Conservation (phyloP, 352 stramenopile species). For the Phytophthora melonis region DNA sequence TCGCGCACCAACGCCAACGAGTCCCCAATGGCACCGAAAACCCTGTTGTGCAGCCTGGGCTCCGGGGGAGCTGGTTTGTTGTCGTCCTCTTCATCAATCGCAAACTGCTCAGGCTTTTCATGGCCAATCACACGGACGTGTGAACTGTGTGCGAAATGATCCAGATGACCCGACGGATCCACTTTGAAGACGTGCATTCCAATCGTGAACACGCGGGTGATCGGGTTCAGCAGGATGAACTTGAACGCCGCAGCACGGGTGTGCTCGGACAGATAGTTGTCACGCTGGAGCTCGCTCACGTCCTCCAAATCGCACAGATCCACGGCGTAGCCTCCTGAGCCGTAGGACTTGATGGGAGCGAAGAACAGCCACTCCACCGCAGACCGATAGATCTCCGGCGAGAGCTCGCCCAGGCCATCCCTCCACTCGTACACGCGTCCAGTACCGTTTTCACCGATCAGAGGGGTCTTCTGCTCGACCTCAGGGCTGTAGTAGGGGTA, state of each 20-base stretch:
- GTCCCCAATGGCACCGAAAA: constrained; percentile 29
- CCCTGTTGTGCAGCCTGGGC: constrained; percentile 16
- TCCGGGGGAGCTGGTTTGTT: constrained; percentile 1
- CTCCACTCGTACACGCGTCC: constrained; percentile 70
- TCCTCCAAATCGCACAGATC: constrained; percentile 71
- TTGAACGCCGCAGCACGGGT: constrained; percentile 87
- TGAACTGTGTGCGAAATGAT: constrained; percentile 84
- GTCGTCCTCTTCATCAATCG: constrained; percentile 22
- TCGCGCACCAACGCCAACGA: constrained; percentile 33
- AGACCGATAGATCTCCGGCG: constrained; percentile 67
- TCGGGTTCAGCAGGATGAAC: constrained; percentile 89
- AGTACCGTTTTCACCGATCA: constrained; percentile 51
- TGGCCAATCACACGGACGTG: constrained; percentile 83
- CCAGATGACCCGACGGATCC: constrained; percentile 81
- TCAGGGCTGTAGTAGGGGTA: constrained; percentile 76
- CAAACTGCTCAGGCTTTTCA: constrained; percentile 61
- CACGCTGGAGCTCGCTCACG: constrained; percentile 68
- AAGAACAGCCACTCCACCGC: constrained; percentile 59
- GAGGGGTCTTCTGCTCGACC: constrained; percentile 56
- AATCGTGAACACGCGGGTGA: constrained; percentile 91
- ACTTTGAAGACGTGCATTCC: constrained; percentile 87
- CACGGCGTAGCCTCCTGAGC: constrained; percentile 75
- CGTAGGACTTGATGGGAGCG: constrained; percentile 58
- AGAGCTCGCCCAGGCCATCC: constrained; percentile 65
- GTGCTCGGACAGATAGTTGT: constrained; percentile 80